These are phyloP conservation scores for Cryphonectria parasitica DNA, from an alignment of 2,329 filamentous ascomycete species.

Conservation along the genomic window DNA sequence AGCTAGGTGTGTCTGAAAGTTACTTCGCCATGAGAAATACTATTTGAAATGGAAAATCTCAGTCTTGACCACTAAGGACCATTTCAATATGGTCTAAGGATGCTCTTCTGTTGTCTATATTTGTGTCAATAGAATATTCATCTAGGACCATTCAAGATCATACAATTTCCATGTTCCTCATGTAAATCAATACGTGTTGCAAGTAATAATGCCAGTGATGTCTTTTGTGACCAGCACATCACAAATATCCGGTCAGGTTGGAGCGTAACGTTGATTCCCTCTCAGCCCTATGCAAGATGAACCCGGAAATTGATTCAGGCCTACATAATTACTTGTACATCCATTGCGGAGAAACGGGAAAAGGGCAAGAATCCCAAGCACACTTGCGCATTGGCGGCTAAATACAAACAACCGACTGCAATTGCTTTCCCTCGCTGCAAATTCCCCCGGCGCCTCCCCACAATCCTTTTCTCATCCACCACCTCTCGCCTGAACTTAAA, in stretches of 20 bases:
- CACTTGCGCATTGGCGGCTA: slow-evolving; percentile 22
- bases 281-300: background rate
- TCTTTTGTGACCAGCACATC: too few species aligned
- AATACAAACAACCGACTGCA: slow-evolving; percentile 16
- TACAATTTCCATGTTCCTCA: too few species aligned
- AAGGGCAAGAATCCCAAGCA: background rate
- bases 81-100: too few species aligned
- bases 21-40: background rate
- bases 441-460: slow-evolving; percentile 5
- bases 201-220: too few species aligned
- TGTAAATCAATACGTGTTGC: too few species aligned
- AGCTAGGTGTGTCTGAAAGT: background rate
- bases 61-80: too few species aligned
- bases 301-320: background rate
- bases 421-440: slow-evolving; percentile 5
- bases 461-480: background rate
- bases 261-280: background rate
- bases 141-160: too few species aligned
- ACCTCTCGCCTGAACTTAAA: slow-evolving; percentile 9
- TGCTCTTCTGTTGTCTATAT: too few species aligned
- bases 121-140: too few species aligned
- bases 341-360: slow-evolving; percentile 16
- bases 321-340: background rate
- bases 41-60: too few species aligned
- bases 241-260: too few species aligned